These are phyloP conservation scores for Austroboletus eburneus DNA, from an alignment of 768 basidiomycete genomes.

Conservation along the genomic window DNA sequence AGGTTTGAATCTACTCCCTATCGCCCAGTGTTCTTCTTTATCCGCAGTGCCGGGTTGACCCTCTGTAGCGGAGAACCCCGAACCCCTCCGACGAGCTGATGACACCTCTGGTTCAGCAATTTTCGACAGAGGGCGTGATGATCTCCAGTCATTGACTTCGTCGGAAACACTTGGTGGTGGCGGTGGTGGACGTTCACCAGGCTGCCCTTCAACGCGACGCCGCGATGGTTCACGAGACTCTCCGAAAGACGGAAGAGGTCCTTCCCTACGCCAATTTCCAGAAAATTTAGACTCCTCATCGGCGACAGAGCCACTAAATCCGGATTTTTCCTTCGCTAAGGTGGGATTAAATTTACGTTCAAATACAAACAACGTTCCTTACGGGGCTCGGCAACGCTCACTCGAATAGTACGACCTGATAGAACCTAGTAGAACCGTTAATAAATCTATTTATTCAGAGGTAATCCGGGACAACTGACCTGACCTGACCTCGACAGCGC, in stretches of 20 bases:
- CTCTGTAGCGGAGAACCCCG: constrained; percentile 50
- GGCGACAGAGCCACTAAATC: constrained; percentile 45
- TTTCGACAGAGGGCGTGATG: constrained; percentile 40
- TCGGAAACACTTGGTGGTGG: constrained; percentile 56
- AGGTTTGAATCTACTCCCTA: constrained; percentile 71
- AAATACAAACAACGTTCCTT: constrained; percentile 38
- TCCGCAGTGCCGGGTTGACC: constrained; percentile 55
- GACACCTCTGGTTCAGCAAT: constrained; percentile 44
- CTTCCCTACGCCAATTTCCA: constrained; percentile 81
- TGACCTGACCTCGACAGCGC: constrained; percentile 69
- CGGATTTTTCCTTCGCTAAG: constrained; percentile 71
- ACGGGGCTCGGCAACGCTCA: constrained; percentile 97
- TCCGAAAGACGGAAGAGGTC: constrained; percentile 71
- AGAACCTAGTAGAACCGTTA: constrained; percentile 44
- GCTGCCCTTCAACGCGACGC: constrained; percentile 59
- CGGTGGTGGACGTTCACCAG: constrained; percentile 39
- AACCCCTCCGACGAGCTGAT: constrained; percentile 51
- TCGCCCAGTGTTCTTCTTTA: constrained; percentile 73
- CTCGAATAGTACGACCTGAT: constrained; percentile 75
- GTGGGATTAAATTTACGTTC: constrained; percentile 9
- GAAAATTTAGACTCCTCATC: constrained; percentile 83
- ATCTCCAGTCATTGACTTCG: constrained; percentile 67
- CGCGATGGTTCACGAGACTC: constrained; percentile 61
- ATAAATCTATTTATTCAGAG: neutral
- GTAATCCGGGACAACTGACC: constrained; percentile 43